phyloP scores from a whole-genome alignment of 169 alveolate species.

The Cytauxzoon felis region DNA sequence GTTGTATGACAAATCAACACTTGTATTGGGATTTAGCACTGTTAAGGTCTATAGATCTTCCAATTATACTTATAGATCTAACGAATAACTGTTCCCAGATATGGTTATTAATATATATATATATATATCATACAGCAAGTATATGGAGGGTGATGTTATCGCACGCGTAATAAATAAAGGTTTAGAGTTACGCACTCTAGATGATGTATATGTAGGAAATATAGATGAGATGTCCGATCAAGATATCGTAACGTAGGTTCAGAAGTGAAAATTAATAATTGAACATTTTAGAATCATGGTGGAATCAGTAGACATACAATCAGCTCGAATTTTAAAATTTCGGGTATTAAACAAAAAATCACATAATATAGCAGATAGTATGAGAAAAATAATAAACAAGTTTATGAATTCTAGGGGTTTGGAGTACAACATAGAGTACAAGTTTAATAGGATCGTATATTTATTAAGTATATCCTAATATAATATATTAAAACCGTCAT shows the following conservation, averaged over 20 bases:
- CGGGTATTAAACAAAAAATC: background rate
- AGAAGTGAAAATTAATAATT: background rate
- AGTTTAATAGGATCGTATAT: constrained; percentile 19
- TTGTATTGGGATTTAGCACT: no score
- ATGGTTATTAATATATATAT: no score
- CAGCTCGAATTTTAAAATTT: background rate
- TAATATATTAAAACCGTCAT: constrained; percentile 23
- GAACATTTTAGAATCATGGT: constrained; percentile 5
- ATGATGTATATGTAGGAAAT: constrained; percentile 10
- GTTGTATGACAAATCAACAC: no score
- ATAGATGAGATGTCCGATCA: background rate
- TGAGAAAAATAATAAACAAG: constrained; percentile 14
- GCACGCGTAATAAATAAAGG: background rate
- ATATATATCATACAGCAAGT: no score
- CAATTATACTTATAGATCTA: no score
- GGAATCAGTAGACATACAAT: background rate
- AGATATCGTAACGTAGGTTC: constrained; percentile 19
- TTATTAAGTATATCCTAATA: constrained; percentile 5
- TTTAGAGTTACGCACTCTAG: background rate
- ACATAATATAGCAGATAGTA: constrained; percentile 11
- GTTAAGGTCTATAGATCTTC: no score
- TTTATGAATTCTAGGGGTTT: constrained; percentile 7
- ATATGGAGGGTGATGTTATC: no score
- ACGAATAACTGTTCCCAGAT: no score
- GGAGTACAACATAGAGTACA: constrained; percentile 18